These are phyloP conservation scores for Pseudozyma pruni DNA, from an alignment of 1,284 basidiomycete genomes.

Conservation along the genomic window DNA sequence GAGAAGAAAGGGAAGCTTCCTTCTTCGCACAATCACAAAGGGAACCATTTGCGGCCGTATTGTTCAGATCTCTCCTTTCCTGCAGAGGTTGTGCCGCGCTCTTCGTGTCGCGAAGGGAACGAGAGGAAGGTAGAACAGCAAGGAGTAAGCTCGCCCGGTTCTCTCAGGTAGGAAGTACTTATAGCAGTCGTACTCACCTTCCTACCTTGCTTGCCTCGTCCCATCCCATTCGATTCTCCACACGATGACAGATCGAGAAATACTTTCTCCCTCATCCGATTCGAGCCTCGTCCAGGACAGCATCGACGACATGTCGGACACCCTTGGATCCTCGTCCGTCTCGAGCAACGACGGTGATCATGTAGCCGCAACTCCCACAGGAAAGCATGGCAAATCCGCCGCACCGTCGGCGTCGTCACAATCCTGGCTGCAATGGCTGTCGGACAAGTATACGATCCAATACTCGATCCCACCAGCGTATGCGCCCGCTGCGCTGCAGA, in stretches of 20 bases:
- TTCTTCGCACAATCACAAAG: background rate
- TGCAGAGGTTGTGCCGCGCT: too few relatives aligned
- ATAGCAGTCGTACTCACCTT: background rate
- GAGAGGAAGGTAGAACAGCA: too few relatives aligned
- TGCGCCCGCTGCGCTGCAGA: slow-evolving; percentile 38
- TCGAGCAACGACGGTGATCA: slow-evolving; percentile 12
- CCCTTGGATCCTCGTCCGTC: slow-evolving; percentile 1
- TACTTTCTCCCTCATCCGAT: background rate
- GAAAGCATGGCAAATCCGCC: slow-evolving; percentile 5
- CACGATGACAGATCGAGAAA: slow-evolving; percentile 8
- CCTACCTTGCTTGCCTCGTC: background rate
- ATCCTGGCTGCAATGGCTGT: slow-evolving; percentile 16
- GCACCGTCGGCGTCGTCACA: background rate
- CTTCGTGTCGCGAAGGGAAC: too few relatives aligned
- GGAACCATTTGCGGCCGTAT: too few relatives aligned
- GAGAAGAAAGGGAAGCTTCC: too few relatives aligned
- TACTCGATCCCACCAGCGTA: slow-evolving; percentile 51
- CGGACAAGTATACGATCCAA: slow-evolving; percentile 33
- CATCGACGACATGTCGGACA: background rate
- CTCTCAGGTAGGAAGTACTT: too few relatives aligned
- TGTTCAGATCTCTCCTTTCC: too few relatives aligned
- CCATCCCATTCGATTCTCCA: background rate
- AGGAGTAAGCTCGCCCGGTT: too few relatives aligned
- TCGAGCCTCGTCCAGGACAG: background rate
- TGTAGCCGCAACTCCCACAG: background rate